These are phyloP conservation scores for Tricholoma flavovirens DNA, from an alignment of 768 basidiomycete species.

Conservation along the genomic window DNA sequence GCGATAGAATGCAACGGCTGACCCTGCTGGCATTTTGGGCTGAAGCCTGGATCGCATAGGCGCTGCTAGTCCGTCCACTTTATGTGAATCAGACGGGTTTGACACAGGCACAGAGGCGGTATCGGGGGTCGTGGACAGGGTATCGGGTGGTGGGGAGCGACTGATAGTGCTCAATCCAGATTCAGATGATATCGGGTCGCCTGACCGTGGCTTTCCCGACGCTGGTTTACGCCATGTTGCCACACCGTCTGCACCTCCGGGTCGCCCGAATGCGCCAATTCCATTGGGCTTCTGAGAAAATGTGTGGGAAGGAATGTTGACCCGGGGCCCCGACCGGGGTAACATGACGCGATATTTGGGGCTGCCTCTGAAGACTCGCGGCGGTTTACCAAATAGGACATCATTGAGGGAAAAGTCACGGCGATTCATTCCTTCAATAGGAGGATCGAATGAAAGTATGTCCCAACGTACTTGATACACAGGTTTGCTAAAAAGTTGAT, in stretches of 20 bases:
- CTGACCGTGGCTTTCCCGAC: constrained; percentile 14
- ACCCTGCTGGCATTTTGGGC: constrained; percentile 68
- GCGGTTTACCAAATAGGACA: constrained; percentile 49
- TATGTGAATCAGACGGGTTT: constrained; percentile 25
- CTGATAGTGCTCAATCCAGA: constrained; percentile 49
- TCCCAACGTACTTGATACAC: constrained; percentile 49
- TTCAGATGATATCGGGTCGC: constrained; percentile 13
- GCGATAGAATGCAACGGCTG: constrained; percentile 69
- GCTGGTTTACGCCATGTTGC: constrained; percentile 41
- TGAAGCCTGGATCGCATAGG: constrained; percentile 44
- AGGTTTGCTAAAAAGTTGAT: constrained; percentile 35
- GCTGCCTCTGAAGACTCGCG: constrained; percentile 30
- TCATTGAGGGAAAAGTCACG: constrained; percentile 62
- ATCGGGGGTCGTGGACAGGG: constrained; percentile 23
- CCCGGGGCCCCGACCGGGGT: constrained; percentile 31
- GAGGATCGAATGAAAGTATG: constrained; percentile 66
- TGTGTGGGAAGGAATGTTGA: constrained; percentile 23
- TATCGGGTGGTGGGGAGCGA: constrained; percentile 62
- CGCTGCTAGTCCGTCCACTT: constrained; percentile 22
- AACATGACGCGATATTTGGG: constrained; percentile 35
- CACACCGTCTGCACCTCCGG: constrained; percentile 34
- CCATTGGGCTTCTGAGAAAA: constrained; percentile 19
- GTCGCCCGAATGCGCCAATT: constrained; percentile 37
- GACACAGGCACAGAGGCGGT: constrained; percentile 24
- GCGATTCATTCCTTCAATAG: constrained; percentile 56